Evolutionary conservation across 2,329 filamentous ascomycete genomes (phyloP).

Genomic region (Tolypocladium nubicola): DNA sequence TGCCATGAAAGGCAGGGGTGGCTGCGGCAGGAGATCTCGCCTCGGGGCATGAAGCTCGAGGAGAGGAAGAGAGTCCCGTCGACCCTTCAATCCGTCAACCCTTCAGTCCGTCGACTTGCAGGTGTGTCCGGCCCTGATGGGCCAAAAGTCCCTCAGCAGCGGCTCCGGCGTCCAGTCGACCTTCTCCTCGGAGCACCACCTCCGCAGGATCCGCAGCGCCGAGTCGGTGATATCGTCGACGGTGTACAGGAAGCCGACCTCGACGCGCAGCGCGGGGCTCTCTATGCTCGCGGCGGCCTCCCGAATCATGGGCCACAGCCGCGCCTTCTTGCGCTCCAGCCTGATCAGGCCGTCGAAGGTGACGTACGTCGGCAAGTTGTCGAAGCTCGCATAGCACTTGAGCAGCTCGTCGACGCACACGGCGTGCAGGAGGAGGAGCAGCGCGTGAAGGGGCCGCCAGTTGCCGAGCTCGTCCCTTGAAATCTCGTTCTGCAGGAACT

Average conservation of each 20-base stretch:
- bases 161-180: slow-evolving; percentile 35
- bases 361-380: slow-evolving; percentile 6
- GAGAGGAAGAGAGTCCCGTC: not conserved
- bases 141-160: slow-evolving; percentile 12
- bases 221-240: slow-evolving; percentile 31
- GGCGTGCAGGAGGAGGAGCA: slow-evolving; percentile 33
- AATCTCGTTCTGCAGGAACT: slow-evolving; percentile 27
- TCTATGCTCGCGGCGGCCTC: slow-evolving; percentile 20
- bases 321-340: slow-evolving; percentile 15
- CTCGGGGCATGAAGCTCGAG: not conserved
- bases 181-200: slow-evolving; percentile 32
- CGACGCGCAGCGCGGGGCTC: slow-evolving; percentile 16
- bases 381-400: slow-evolving; percentile 19
- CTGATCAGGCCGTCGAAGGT: slow-evolving; percentile 11
- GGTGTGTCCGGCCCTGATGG: slow-evolving; percentile 2
- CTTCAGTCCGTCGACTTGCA: not conserved
- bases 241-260: slow-evolving; percentile 29
- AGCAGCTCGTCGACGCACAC: slow-evolving; percentile 35
- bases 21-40: not conserved
- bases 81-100: not conserved
- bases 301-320: slow-evolving; percentile 17
- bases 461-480: slow-evolving; percentile 19
- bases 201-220: slow-evolving; percentile 27
- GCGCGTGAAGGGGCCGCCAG: slow-evolving; percentile 28
- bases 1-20: not conserved